A percentile compares a stretch with the other conserved stretches of the same genome.
Conservation (phyloP, 805 yeast genomes). For the Candida caryicola region DNA sequence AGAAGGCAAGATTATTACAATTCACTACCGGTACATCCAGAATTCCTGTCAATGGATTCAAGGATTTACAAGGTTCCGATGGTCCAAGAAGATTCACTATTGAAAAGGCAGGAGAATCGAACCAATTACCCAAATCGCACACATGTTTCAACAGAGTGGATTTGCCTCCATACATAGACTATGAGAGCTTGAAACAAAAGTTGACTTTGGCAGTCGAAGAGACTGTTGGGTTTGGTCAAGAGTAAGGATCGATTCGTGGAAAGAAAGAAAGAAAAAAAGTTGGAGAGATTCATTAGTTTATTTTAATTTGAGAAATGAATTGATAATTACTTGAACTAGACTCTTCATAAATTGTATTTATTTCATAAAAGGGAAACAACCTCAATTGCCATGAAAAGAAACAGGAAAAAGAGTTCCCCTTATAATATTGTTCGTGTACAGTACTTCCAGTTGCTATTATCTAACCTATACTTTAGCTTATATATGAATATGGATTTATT, state of each 20-base stretch:
- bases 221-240: constrained; percentile 98
- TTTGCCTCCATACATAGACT: constrained; percentile 88
- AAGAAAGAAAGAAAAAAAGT: too few relatives aligned
- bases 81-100: constrained; percentile 99
- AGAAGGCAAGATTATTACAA: constrained; percentile 90
- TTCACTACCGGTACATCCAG: constrained; percentile 99
- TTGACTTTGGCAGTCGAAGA: constrained; percentile 96
- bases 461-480: background rate
- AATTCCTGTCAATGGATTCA: constrained; percentile 98
- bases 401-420: background rate
- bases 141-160: constrained; percentile 99
- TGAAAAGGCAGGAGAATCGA: constrained; percentile 94
- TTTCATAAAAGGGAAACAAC: background rate
- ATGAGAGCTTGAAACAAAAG: constrained; percentile 81
- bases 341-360: background rate
- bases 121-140: constrained; percentile 94
- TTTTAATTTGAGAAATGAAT: too few relatives aligned
- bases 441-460: background rate
- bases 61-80: constrained; percentile 97
- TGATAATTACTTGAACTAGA: too few relatives aligned
- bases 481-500: background rate
- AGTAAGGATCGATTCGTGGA: too few relatives aligned
- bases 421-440: background rate
- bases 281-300: too few relatives aligned
- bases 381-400: too few relatives aligned